Evolutionary conservation across 1,139 yeast species (phyloP).

Genomic region (Sugiyamaella japonica): DNA sequence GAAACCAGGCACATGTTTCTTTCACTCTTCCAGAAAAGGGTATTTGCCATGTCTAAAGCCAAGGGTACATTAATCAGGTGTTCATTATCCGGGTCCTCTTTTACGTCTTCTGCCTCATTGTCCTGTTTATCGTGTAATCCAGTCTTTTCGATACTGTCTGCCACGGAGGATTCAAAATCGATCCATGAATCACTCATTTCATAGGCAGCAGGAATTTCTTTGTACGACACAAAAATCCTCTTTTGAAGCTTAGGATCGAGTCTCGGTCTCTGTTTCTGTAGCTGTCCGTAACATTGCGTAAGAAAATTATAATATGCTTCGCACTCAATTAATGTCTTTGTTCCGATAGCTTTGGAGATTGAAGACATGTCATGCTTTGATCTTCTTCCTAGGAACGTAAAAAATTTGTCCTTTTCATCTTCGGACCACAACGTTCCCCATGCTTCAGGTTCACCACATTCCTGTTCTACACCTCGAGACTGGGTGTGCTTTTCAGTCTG

Average conservation of each 20-base stretch:
- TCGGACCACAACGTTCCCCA: slow-evolving; percentile 42
- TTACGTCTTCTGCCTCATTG: neutral
- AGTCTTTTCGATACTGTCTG: slow-evolving; percentile 22
- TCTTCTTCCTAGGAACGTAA: slow-evolving; percentile 46
- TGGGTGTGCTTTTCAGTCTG: neutral
- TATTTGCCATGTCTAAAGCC: neutral
- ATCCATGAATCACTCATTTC: slow-evolving; percentile 55
- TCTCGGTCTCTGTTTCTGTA: neutral
- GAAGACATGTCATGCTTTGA: slow-evolving; percentile 51
- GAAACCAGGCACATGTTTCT: neutral
- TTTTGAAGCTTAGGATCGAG: slow-evolving; percentile 30
- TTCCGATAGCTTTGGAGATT: slow-evolving; percentile 44
- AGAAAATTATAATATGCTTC: slow-evolving; percentile 47
- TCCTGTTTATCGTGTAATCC: neutral
- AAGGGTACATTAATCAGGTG: neutral
- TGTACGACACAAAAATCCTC: slow-evolving; percentile 32
- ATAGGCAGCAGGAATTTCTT: slow-evolving; percentile 53
- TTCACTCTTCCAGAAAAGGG: slow-evolving; percentile 1
- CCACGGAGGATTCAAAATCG: slow-evolving; percentile 51
- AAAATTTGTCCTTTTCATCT: slow-evolving; percentile 47
- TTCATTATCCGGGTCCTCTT: too few species aligned
- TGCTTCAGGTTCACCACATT: neutral
- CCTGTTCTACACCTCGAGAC: slow-evolving; percentile 1
- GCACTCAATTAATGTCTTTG: slow-evolving; percentile 51
- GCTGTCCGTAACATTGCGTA: neutral